Percentiles rank a stretch among this genome's conserved stretches.
These are phyloP conservation scores for Naganishia albida DNA, from an alignment of 1,284 basidiomycete species.

Conservation along the genomic window DNA sequence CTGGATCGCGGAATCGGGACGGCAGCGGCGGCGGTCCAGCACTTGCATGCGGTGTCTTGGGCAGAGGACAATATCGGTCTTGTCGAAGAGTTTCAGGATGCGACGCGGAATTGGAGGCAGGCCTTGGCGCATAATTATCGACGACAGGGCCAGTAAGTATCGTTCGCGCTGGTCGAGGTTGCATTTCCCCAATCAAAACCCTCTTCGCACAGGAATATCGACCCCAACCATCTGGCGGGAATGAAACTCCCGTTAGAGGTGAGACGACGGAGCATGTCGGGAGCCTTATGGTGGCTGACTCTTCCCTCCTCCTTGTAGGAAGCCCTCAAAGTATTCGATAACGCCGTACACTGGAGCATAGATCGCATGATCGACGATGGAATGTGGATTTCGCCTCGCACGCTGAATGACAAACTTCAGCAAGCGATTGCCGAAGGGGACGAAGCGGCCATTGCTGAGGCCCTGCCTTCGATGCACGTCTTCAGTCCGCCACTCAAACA, in stretches of 20 bases:
- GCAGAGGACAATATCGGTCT: not conserved
- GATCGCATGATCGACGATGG: slow-evolving; percentile 16
- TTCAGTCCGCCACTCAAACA: not conserved
- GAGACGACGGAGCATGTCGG: not conserved
- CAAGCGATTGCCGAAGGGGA: not conserved
- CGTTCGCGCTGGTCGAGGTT: no score
- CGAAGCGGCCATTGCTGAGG: not conserved
- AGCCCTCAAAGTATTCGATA: not conserved
- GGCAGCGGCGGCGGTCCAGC: slow-evolving; percentile 1
- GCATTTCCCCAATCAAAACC: no score
- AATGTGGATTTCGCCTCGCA: slow-evolving; percentile 12
- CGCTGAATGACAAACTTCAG: not conserved
- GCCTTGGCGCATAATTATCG: slow-evolving; percentile 2
- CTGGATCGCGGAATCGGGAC: not conserved
- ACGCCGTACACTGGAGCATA: not conserved
- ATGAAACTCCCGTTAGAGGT: not conserved
- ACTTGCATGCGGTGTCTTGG: slow-evolving; percentile 8
- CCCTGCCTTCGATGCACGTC: slow-evolving; percentile 9
- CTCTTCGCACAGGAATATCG: no score
- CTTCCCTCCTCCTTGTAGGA: not conserved
- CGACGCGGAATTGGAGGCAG: not conserved
- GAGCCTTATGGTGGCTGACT: no score
- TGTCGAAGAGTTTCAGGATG: not conserved
- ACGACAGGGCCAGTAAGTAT: slow-evolving; percentile 2
- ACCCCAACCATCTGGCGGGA: not conserved